Evolutionary conservation across 2,329 filamentous ascomycete species (phyloP), one percentile per base, ranked within the genome.

Genomic region (Arthroderma sp.): DNA sequence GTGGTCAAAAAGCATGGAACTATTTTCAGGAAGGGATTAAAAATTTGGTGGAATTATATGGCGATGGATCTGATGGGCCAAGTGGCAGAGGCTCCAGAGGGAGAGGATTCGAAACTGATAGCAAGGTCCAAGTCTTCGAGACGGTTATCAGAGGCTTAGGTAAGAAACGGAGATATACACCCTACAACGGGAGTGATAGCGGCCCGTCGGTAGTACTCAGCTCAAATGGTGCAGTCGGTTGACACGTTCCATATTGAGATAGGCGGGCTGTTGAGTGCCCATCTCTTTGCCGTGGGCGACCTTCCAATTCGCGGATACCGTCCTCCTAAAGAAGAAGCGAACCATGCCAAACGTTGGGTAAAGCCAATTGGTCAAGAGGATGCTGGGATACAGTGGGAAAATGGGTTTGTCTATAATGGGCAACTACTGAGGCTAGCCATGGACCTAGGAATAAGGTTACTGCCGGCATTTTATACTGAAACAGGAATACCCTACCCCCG

Each of bases 81-180:
- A 72, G 73, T 4, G 85, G 84, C 5, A 73, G 77, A 57, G 89
- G 89, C 3, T 70, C 74, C 46, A 73, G 86, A 51, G 80, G 80
- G 3, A 75, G 79, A 44, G 91, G 87, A 0, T 98, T 98, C 57
- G 86, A 98, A 62, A 70, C 94, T 36, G 89, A 98, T 64, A 94
- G 88, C 68, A 98, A 96, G 65, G 91, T 98, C 1, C 89, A 98
- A 66, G 86, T 98, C 34, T 98, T 98, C 58, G 91, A 98, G 68
- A 96, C 89, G 0, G 89, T 94, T 32, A 98, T 98, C 54, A 77
- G 91, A 47, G 91, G 89, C 10, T 77, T 67, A 44, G 64, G 63
- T 66, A 57, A 46, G 60, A 22, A 28, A 22, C 15, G 15, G 15
- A 22, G 15, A 22, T 22, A 22, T 22, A 22, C 15, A 22, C 15